These are phyloP conservation scores for Hymenoscyphus infarciens DNA, from an alignment of 2,329 filamentous ascomycete species.

Conservation along the genomic window DNA sequence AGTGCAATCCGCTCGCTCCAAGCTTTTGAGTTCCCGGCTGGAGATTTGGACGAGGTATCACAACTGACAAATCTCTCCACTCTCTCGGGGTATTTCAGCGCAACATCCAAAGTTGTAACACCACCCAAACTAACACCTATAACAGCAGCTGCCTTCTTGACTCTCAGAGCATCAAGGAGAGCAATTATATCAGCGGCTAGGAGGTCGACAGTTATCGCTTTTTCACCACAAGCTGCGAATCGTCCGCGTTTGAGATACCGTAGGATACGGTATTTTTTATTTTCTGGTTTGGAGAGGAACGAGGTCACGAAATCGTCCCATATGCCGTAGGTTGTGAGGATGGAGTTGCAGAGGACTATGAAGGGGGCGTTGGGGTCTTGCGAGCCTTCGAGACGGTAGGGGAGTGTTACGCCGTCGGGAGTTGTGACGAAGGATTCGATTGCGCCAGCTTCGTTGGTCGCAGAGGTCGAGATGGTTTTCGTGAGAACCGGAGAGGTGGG, in stretches of 20 bases:
- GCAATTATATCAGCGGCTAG: slow-evolving; percentile 64
- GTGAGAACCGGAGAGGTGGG: slow-evolving; percentile 34
- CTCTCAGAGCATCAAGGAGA: slow-evolving; percentile 66
- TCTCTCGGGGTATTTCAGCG: slow-evolving; percentile 59
- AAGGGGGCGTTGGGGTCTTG: slow-evolving; percentile 63
- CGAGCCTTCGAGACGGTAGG: slow-evolving; percentile 74
- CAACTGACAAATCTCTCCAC: slow-evolving; percentile 65
- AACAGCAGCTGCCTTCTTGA: slow-evolving; percentile 61
- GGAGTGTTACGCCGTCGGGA: slow-evolving; percentile 63
- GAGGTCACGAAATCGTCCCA: slow-evolving; percentile 67
- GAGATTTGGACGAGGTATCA: slow-evolving; percentile 73
- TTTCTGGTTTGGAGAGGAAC: slow-evolving; percentile 28
- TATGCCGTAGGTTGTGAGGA: slow-evolving; percentile 74
- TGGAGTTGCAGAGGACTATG: slow-evolving; percentile 74
- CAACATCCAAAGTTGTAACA: slow-evolving; percentile 70
- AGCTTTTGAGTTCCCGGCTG: slow-evolving; percentile 69
- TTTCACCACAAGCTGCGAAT: slow-evolving; percentile 18
- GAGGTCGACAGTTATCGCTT: slow-evolving; percentile 43
- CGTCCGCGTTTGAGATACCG: slow-evolving; percentile 72
- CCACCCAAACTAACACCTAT: slow-evolving; percentile 81
- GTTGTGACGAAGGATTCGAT: slow-evolving; percentile 68
- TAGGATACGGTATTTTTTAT: slow-evolving; percentile 61
- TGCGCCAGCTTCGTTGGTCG: slow-evolving; percentile 46
- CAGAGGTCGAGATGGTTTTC: slow-evolving; percentile 33
- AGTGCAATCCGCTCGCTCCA: slow-evolving; percentile 75